Evolutionary conservation across 2,329 filamentous ascomycete species (phyloP).

Genomic region (Cercospora citrullina): DNA sequence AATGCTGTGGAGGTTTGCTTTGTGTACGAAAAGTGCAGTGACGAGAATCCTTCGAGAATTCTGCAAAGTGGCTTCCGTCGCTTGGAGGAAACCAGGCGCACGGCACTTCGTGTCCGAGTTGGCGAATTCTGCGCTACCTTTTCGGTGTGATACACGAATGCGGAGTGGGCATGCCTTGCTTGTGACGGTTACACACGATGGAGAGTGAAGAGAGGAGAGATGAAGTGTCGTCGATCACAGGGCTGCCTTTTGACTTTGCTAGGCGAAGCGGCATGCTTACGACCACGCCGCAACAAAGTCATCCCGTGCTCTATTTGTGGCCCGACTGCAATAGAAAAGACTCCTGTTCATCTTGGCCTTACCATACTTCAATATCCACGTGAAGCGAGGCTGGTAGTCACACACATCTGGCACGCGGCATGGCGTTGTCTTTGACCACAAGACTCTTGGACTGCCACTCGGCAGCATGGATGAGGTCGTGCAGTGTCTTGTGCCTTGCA

Average conservation of each 20-base stretch:
- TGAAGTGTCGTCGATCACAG: conserved; percentile 7
- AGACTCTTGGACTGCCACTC: not conserved
- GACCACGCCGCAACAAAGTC: not conserved
- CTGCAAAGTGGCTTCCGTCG: not conserved
- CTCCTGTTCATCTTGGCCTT: not conserved
- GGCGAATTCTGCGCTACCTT: not conserved
- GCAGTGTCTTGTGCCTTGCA: not conserved
- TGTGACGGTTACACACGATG: not conserved
- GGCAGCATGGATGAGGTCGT: not conserved
- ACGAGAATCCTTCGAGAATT: not conserved
- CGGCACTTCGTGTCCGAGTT: not conserved
- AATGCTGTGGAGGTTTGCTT: conserved; percentile 6
- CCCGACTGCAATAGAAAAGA: not conserved
- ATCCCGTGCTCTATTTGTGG: not conserved
- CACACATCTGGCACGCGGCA: not conserved
- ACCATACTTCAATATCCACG: not conserved
- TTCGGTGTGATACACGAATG: not conserved
- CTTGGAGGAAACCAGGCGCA: not conserved
- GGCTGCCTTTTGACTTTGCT: conserved; percentile 5
- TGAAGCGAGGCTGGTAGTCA: not conserved
- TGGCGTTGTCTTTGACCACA: not conserved
- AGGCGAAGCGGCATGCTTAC: not conserved
- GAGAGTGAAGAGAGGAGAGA: conserved; percentile 1
- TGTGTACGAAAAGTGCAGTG: not conserved
- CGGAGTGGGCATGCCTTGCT: conserved; percentile 2